A percentile compares a stretch with the other conserved stretches of the same genome.
Conservation (phyloP, 495 filamentous ascomycete species). For the Gamarada debralockiae region DNA sequence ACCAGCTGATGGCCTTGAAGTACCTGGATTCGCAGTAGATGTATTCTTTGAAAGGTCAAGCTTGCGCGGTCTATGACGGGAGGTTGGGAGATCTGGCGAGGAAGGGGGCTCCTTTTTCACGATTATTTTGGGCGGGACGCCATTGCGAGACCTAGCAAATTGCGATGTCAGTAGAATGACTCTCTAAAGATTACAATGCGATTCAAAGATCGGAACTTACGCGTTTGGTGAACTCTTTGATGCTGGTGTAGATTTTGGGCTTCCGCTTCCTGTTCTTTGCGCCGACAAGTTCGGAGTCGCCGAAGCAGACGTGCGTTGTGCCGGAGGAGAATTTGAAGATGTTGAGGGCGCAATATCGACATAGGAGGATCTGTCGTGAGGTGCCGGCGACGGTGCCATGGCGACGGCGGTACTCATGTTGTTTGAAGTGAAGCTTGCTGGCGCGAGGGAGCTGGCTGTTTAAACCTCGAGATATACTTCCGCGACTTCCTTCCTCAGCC, state of each 20-base stretch:
- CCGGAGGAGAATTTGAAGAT: slow-evolving; percentile 39
- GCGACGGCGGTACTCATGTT: slow-evolving; percentile 58
- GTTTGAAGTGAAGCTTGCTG: slow-evolving; percentile 12
- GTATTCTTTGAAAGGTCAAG: slow-evolving; percentile 83
- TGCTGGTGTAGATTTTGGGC: slow-evolving; percentile 35
- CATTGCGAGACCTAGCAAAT: slow-evolving; percentile 44
- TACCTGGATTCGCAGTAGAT: slow-evolving; percentile 44
- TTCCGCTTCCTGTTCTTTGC: slow-evolving; percentile 44
- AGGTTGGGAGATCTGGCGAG: slow-evolving; percentile 71
- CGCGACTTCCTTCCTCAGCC: slow-evolving; percentile 5
- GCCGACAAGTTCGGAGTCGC: slow-evolving; percentile 36
- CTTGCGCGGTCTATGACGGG: slow-evolving; percentile 80
- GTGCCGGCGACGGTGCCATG: slow-evolving; percentile 56
- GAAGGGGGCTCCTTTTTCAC: slow-evolving; percentile 96
- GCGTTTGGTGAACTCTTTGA: slow-evolving; percentile 40
- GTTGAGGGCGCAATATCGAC: slow-evolving; percentile 36
- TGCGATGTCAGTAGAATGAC: slow-evolving; percentile 14
- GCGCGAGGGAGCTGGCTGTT: background rate
- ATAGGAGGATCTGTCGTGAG: slow-evolving; percentile 49
- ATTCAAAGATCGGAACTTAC: slow-evolving; percentile 32
- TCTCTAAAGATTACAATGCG: background rate
- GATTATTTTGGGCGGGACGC: slow-evolving; percentile 69
- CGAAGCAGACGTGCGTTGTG: slow-evolving; percentile 31
- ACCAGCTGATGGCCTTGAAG: slow-evolving; percentile 61
- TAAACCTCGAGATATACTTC: slow-evolving; percentile 7